Percentiles rank a stretch among this genome's conserved stretches.
phyloP scores from a whole-genome alignment of 192 early-diverging fungal genomes.

The Oehlia diaphana region DNA sequence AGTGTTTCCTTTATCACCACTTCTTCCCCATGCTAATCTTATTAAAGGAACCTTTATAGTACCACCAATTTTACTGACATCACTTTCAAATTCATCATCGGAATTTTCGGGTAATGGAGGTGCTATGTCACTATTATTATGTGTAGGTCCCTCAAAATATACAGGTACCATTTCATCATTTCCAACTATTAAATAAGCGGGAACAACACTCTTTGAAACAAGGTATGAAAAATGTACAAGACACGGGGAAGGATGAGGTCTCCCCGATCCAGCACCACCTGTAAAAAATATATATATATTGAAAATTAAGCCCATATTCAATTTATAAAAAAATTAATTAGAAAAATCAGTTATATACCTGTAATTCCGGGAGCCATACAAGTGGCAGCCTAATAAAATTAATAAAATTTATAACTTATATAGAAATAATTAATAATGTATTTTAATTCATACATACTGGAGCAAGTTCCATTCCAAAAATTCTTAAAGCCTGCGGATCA shows the following conservation, averaged over 20 bases:
- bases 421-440: background rate
- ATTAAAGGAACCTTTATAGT: constrained; percentile 49
- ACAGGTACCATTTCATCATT: constrained; percentile 27
- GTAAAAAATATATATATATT: constrained; percentile 29
- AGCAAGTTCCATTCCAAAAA: constrained; percentile 53
- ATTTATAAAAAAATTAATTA: background rate
- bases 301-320: background rate
- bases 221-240: constrained; percentile 63
- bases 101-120: constrained; percentile 28
- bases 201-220: constrained; percentile 49
- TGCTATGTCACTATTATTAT: constrained; percentile 39
- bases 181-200: constrained; percentile 43
- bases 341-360: constrained; percentile 17
- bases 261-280: constrained; percentile 48
- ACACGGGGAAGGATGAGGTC: constrained; percentile 58
- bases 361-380: constrained; percentile 61
- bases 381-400: constrained; percentile 42
- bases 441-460: constrained; percentile 35
- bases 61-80: constrained; percentile 30
- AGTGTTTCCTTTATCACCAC: constrained; percentile 67
- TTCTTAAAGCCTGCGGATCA: constrained; percentile 37
- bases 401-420: background rate
- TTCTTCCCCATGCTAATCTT: constrained; percentile 58
- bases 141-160: constrained; percentile 31
- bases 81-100: constrained; percentile 13